Evolutionary conservation across 345 rosid genomes (phyloP), one percentile per base, ranked within the genome.

Genomic region (Mercurialis annua): DNA sequence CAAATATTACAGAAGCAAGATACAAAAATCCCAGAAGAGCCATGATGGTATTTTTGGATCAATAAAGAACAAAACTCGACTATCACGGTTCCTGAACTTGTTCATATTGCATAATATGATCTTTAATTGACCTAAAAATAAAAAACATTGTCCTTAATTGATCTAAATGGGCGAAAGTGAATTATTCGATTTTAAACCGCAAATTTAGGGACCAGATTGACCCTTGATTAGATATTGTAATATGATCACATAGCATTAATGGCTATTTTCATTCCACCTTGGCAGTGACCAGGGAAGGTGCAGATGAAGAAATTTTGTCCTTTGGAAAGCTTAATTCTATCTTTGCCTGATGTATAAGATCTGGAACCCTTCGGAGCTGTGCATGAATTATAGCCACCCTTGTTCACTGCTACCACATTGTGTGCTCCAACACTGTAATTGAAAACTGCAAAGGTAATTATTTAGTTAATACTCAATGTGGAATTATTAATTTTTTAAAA

Each of bases 221-320:
- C n/a, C n/a, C n/a, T n/a, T n/a, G n/a, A n/a, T n/a, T n/a, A n/a
- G n/a, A n/a, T n/a, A n/a, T n/a, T n/a, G n/a, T 5, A 17, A 30
- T 1, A 6, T 6, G 4, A 57, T 74, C 62, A 75, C 12, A 2
- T 0, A 3, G 84, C 88, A 51, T 47, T 77, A 38, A 81, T 49
- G 20, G 88, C 81, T 51, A 86, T 76, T 65, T 87, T 87, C 87
- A 85, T 85, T 29, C 60, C 81, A 59, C 73, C 26, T 57, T 81
- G 72, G 30, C 92, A 85, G 55, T 85, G 89, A 7, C 78, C 75
- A 29, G 67, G 5, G 16, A 73, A 54, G 54, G 11, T 81, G 69
- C 90, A 85, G 56, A 79, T 76, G 84, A 87, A 85, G 68, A 58
- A 82, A 63, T 79, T 79, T 49, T 61, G 75, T 34, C 92, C 92